Base-by-base conservation (phyloP, 2,329 filamentous ascomycete genomes). In the Podosphaera xanthii region DNA sequence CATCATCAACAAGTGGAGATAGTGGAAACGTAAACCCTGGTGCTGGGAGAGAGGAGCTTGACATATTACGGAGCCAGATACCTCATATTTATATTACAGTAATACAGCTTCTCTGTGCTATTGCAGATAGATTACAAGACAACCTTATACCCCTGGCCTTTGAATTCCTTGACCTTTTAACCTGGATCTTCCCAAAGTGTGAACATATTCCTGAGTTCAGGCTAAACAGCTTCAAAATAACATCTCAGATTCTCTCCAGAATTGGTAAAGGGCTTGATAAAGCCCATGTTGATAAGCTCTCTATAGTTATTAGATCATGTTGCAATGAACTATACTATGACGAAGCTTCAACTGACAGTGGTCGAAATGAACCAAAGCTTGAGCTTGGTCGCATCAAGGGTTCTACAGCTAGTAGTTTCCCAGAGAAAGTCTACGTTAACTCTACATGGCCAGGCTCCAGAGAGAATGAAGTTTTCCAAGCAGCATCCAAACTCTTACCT, bases 21-120 rank as follows among this genome's bases (percentile, higher is more conserved):
- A 33, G 30, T 14, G 34, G 60, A 42, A 64, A 60, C 59, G 75
- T 82, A 61, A 90, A 89, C 64, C 75, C 82, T 6, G 83, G 87
- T 62, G 80, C 92, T 62, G 77, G 82, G 38, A 80, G 84, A 61
- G 86, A 94, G 57, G 91, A 96, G 70, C 83, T 84, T 61, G 87
- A 94, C 58, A 80, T 83, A 52, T 75, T 96, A 2, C 90, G 86
- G 79, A 73, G 77, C 54, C 74, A 80, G 22, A 75, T 96, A 9
- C 86, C 90, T 3, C 75, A 78, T 8, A 78, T 96, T 46, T 88
- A 96, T 66, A 71, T 82, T 12, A 81, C 84, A 12, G 78, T 80
- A n/a, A 72, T 94, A 59, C 71, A 77, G 31, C 71, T 94, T 1
- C 71, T 87, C 31, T 69, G 75, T 7, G 70, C 73, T 9, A 67